Evolutionary conservation across 2,329 filamentous ascomycete genomes (phyloP).

Genomic region (Talaromyces funiculosus): DNA sequence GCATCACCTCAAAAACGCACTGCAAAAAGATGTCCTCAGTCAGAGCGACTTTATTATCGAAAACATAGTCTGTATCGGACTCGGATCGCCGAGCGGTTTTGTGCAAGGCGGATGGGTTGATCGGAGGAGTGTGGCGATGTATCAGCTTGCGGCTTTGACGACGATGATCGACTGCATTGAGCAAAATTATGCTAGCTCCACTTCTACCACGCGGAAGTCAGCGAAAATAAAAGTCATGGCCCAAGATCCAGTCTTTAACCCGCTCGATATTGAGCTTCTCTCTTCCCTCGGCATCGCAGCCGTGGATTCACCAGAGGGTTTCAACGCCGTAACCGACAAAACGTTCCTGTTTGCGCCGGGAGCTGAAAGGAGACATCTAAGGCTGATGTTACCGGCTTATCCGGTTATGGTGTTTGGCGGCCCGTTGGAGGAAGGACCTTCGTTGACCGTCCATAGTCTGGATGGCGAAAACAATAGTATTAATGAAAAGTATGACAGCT

Average conservation of each 20-base stretch:
- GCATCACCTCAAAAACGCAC: slow-evolving; percentile 26
- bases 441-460: background rate
- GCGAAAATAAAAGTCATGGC: slow-evolving; percentile 39
- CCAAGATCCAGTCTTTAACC: slow-evolving; percentile 48
- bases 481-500: background rate
- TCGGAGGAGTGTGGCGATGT: slow-evolving; percentile 35
- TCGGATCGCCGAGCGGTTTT: slow-evolving; percentile 39
- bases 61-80: slow-evolving; percentile 34
- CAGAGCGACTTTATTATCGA: slow-evolving; percentile 16
- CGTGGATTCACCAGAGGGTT: slow-evolving; percentile 48
- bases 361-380: slow-evolving; percentile 47
- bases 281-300: slow-evolving; percentile 31
- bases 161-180: slow-evolving; percentile 21
- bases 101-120: slow-evolving; percentile 40
- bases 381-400: slow-evolving; percentile 42
- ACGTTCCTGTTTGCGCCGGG: slow-evolving; percentile 60
- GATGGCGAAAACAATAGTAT: background rate
- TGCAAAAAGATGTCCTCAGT: background rate
- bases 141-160: slow-evolving; percentile 36
- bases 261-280: slow-evolving; percentile 35
- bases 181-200: background rate
- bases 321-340: slow-evolving; percentile 42
- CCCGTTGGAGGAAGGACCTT: slow-evolving; percentile 25
- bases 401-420: slow-evolving; percentile 57
- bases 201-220: background rate